Evolutionary conservation across 2,329 filamentous ascomycete genomes (phyloP).

Genomic region (Westerdykella aurantiaca): DNA sequence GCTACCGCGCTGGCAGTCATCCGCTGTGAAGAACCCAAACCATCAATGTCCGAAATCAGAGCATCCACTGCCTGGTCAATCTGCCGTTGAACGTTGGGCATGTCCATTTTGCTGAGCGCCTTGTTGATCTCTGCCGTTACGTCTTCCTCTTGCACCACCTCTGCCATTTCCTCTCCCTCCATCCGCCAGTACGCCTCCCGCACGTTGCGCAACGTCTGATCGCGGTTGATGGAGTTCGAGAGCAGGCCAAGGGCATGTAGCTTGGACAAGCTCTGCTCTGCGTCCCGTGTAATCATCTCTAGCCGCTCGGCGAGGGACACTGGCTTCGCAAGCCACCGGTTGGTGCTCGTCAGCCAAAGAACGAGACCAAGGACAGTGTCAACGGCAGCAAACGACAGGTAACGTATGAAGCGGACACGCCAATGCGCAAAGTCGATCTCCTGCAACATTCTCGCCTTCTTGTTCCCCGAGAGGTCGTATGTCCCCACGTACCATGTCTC

Average conservation of each 20-base stretch:
- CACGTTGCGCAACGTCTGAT: conserved; percentile 61
- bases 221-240: conserved; percentile 71
- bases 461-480: conserved; percentile 62
- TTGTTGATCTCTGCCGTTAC: conserved; percentile 66
- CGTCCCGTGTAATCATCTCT: conserved; percentile 50
- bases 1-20: no score
- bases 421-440: conserved; percentile 70
- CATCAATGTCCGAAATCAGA: not conserved
- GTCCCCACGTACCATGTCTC: conserved; percentile 62
- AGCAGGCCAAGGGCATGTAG: conserved; percentile 68
- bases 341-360: conserved; percentile 72
- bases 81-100: conserved; percentile 55
- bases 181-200: conserved; percentile 73
- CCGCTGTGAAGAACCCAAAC: not conserved
- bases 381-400: conserved; percentile 57
- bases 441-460: conserved; percentile 51
- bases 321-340: conserved; percentile 65
- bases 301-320: conserved; percentile 61
- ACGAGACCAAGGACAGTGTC: conserved; percentile 59
- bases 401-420: conserved; percentile 59
- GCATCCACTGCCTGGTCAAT: conserved; percentile 49
- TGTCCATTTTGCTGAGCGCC: conserved; percentile 60
- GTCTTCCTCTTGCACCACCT: conserved; percentile 72
- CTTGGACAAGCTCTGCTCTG: conserved; percentile 60
- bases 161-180: conserved; percentile 65